Evolutionary conservation across 2,329 filamentous ascomycete genomes (phyloP), one percentile per base, ranked within the genome.

Genomic region (Cordyceps farinosa): DNA sequence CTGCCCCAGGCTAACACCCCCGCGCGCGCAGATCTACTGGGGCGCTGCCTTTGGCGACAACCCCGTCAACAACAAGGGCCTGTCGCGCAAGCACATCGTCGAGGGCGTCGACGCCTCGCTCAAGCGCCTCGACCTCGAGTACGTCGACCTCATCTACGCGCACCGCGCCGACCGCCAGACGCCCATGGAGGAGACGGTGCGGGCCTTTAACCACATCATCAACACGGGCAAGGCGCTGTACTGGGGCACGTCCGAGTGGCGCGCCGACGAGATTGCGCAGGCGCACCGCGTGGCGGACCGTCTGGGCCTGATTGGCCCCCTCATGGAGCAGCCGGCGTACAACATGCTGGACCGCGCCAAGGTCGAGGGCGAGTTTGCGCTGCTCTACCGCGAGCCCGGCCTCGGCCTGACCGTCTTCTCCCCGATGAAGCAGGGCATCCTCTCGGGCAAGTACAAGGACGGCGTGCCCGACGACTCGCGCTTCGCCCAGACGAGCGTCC

Each of bases 241-340:
- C 78, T 89, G 87, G 87, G 87, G 87, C 48, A 90, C 87, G 0
- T 88, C 85, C 0, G 85, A 89, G 73, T 90, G 87, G 87, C 81
- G 79, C 65, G 85, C 87, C 50, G 82, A 84, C 64, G 86, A 89
- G 76, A 89, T 90, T 70, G 81, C 83, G 6, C 80, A 85, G 64
- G 87, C 87, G 0, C 85, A 83, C 78, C 78, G 84, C 15, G 79
- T 85, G 65, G 84, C 87, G 40, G 85, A 88, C 67, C 80, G 79
- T 66, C 79, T 89, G 9, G 79, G 82, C 15, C 77, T 90, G 47
- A 82, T 89, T 65, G 86, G 84, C 8, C 87, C 87, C 3, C 69
- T 88, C 38, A 84, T 88, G 75, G 87, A 90, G 74, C 87, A 90
- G 75, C 87, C 87, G 1, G 78, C 83, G 57, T 89, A 90, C 76